Base-by-base conservation (phyloP, 75 land plant species). In the Pinus tabuliformis region DNA sequence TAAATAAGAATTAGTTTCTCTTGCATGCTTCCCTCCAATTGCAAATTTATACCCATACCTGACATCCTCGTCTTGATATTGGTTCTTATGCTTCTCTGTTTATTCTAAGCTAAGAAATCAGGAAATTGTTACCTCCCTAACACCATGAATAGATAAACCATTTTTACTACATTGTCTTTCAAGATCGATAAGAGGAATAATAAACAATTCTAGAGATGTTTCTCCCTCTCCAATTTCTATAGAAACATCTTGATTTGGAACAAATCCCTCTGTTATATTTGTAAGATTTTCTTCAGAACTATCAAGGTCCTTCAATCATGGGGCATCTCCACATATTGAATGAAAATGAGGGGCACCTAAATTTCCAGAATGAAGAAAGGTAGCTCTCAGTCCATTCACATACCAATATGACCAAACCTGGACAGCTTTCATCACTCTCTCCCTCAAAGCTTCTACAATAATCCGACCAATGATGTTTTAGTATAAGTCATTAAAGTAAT, bases 371-470 rank as follows among this genome's bases (percentile, higher is more conserved):
- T 86, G 87, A 37, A 86, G 73, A 77, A 86, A 86, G 21, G 87
- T 86, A 17, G 79, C 86, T 45, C 85, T 72, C 76, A 86, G 61
- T 42, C 87, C 87, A 86, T 80, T 86, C 21, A 86, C 87, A 76
- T 83, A 86, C 87, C 87, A 86, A 64, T 86, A 86, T 63, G 87
- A 82, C 87, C 87, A 86, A 14, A 86, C n/a, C n/a, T n/a, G n/a
- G n/a, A n/a, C n/a, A n/a, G n/a, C n/a, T n/a, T n/a, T n/a, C n/a
- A n/a, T n/a, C n/a, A n/a, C n/a, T n/a, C n/a, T n/a, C n/a, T n/a
- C n/a, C n/a, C n/a, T n/a, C n/a, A n/a, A n/a, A n/a, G n/a, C n/a
- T n/a, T n/a, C n/a, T n/a, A n/a, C n/a, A n/a, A n/a, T n/a, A n/a
- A n/a, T n/a, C n/a, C n/a, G n/a, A n/a, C n/a, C n/a, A n/a, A n/a